Base-by-base conservation (phyloP, 169 alveolate species). In the Theileria orientalis region DNA sequence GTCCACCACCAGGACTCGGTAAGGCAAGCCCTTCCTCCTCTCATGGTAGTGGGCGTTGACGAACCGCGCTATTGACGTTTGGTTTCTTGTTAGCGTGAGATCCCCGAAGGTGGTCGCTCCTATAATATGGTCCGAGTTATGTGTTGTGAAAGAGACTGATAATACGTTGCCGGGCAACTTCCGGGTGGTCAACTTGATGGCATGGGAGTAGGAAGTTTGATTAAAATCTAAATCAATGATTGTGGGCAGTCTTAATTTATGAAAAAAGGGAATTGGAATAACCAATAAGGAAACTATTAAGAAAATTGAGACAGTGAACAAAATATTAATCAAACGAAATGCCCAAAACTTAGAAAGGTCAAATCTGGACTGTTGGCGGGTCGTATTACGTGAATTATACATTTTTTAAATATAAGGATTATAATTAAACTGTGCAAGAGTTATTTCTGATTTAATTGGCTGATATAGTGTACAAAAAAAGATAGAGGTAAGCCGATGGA, bases 321-420 rank as follows among this genome's bases (percentile, higher is more conserved):
- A 27, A 44, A 64, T n/a, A 13, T 64, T 64, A 32, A 64, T 40
- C 42, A 44, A 42, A 3, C 74, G 74, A 46, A 64, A 64, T 16
- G 49, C 69, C 74, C 74, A 64, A 32, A 13, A 64, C 41, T 46
- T 64, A 1, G 74, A 64, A 2, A 59, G 21, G 23, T 59, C 69
- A 37, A 59, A 59, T 32, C 21, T 14, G n/a, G n/a, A n/a, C n/a
- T n/a, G 16, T 14, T 16, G 23, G 13, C 52, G 52, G 52, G 23
- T 42, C 16, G 52, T 42, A 16, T n/a, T n/a, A n/a, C n/a, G n/a
- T n/a, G n/a, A n/a, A n/a, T n/a, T n/a, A n/a, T n/a, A n/a, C n/a
- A n/a, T n/a, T n/a, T n/a, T n/a, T n/a, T n/a, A n/a, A n/a, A n/a
- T n/a, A n/a, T n/a, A n/a, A n/a, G n/a, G n/a, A n/a, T n/a, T n/a